These are phyloP conservation scores for Litsea cubeba DNA, from an alignment of 164 flowering plant genomes.

Conservation along the genomic window DNA sequence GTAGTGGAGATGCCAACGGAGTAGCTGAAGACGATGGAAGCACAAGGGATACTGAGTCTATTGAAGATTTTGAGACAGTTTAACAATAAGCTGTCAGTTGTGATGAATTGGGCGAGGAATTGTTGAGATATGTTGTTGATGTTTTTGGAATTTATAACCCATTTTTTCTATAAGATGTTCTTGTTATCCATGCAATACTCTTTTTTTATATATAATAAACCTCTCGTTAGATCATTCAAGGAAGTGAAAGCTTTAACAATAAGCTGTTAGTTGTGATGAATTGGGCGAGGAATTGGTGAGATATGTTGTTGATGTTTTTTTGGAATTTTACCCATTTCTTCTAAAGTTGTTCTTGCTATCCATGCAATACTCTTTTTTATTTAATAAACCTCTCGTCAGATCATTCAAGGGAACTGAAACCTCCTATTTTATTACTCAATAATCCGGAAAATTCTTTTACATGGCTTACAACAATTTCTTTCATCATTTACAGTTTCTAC, in stretches of 20 bases:
- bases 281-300: neutral
- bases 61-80: slow-evolving; percentile 1
- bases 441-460: too few species aligned
- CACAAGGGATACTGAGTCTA: neutral
- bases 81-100: neutral
- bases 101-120: neutral
- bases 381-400: too few species aligned
- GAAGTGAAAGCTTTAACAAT: neutral
- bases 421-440: too few species aligned
- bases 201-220: too few species aligned
- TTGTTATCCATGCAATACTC: too few species aligned
- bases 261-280: neutral
- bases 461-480: too few species aligned
- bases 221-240: too few species aligned
- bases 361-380: too few species aligned
- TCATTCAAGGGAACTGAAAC: too few species aligned
- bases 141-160: neutral
- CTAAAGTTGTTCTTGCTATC: neutral
- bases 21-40: neutral
- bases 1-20: neutral
- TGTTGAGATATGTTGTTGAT: neutral
- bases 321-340: neutral
- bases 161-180: neutral
- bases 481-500: too few species aligned
- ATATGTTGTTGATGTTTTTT: neutral